phyloP scores from a whole-genome alignment of 768 basidiomycete species.

The Tubosaeta sp. region DNA sequence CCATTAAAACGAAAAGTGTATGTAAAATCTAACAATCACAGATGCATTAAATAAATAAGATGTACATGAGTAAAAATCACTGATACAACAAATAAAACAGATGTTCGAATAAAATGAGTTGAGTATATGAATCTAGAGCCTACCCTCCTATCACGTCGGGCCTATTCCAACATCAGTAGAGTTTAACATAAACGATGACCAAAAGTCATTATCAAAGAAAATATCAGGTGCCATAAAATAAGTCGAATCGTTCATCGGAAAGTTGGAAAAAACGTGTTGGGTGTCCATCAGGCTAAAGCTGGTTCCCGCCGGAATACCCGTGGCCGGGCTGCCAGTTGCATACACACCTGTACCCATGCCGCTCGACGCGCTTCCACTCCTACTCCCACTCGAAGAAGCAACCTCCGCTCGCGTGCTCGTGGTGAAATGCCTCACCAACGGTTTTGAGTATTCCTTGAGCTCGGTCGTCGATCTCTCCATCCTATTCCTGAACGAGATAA shows the following conservation, averaged over 20 bases:
- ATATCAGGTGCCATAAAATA: constrained; percentile 36
- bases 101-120: neutral
- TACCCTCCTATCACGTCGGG: constrained; percentile 8
- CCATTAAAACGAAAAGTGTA: neutral
- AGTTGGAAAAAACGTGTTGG: constrained; percentile 19
- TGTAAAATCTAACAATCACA: constrained; percentile 1
- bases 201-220: constrained; percentile 41
- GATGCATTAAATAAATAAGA: constrained; percentile 4
- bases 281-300: constrained; percentile 9
- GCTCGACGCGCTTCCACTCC: constrained; percentile 14
- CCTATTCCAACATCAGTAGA: constrained; percentile 21
- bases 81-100: neutral
- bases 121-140: neutral
- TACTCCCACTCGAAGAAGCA: constrained; percentile 13
- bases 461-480: constrained; percentile 21
- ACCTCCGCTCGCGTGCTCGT: constrained; percentile 13
- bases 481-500: constrained; percentile 29
- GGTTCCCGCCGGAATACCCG: neutral
- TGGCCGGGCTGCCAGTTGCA: constrained; percentile 3
- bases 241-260: constrained; percentile 24
- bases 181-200: constrained; percentile 39
- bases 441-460: constrained; percentile 16
- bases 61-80: neutral
- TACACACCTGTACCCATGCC: constrained; percentile 16
- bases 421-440: constrained; percentile 21